Conservation (phyloP, 805 yeast genomes). For the Cyberlindnera japonica region DNA sequence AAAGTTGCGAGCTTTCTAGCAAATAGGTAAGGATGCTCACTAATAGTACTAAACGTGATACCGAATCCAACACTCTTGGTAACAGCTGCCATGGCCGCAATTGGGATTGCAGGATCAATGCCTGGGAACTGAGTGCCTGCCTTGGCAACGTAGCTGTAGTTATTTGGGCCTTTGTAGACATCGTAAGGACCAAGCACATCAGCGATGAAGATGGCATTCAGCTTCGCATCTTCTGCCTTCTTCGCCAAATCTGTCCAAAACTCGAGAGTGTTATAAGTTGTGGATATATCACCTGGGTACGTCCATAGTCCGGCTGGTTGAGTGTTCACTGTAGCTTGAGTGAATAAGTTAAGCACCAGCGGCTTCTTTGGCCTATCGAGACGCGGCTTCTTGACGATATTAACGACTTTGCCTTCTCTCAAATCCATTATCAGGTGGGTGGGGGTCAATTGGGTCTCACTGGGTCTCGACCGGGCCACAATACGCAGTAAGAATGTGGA, state of each 20-base stretch:
- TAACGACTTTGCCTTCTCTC: neutral
- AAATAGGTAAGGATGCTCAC: conserved; percentile 43
- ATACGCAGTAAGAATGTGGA: too few relatives aligned
- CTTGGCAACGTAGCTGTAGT: conserved; percentile 14
- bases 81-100: conserved; percentile 39
- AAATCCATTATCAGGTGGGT: neutral
- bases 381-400: neutral
- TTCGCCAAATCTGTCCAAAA: conserved; percentile 40
- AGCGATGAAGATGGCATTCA: conserved; percentile 37
- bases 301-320: conserved; percentile 24
- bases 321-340: conserved; percentile 20
- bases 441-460: too few relatives aligned
- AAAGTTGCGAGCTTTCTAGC: conserved; percentile 43
- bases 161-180: conserved; percentile 32
- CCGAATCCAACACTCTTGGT: conserved; percentile 39
- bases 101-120: conserved; percentile 36
- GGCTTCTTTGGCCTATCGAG: conserved; percentile 5
- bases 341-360: conserved; percentile 21
- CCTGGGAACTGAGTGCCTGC: conserved; percentile 35
- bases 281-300: conserved; percentile 22
- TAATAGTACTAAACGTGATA: conserved; percentile 41
- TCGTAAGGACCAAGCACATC: conserved; percentile 40
- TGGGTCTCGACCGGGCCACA: too few relatives aligned
- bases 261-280: conserved; percentile 25
- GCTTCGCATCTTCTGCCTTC: conserved; percentile 37